Evolutionary conservation across 2,329 filamentous ascomycete species (phyloP).

Genomic region (Fusarium sulawesiense): DNA sequence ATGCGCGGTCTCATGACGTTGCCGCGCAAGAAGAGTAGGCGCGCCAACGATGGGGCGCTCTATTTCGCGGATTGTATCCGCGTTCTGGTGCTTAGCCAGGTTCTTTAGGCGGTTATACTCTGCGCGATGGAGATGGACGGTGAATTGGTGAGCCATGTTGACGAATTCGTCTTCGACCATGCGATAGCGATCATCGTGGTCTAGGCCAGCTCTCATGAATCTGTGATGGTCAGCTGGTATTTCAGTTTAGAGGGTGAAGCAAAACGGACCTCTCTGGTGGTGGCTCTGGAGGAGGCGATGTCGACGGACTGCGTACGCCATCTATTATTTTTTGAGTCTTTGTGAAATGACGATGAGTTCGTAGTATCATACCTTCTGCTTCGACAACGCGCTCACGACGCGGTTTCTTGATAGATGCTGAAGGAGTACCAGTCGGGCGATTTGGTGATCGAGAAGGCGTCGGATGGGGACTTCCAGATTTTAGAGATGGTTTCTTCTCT

Average conservation of each 20-base stretch:
- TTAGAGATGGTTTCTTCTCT: conserved; percentile 13
- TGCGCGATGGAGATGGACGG: conserved; percentile 78
- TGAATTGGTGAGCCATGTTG: conserved; percentile 74
- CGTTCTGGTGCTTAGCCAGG: conserved; percentile 65
- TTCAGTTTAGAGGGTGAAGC: not conserved
- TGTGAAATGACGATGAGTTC: not conserved
- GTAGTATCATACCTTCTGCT: conserved; percentile 40
- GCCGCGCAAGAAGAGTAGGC: conserved; percentile 44
- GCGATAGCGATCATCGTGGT: conserved; percentile 77
- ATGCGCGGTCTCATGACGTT: conserved; percentile 35
- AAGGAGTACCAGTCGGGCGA: conserved; percentile 4
- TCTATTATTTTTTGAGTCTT: conserved; percentile 22
- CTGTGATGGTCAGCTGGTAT: conserved; percentile 49
- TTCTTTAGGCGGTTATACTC: conserved; percentile 78
- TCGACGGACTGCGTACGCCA: conserved; percentile 56
- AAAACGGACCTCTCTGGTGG: conserved; percentile 57
- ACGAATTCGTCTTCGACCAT: conserved; percentile 89
- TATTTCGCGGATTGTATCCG: conserved; percentile 62
- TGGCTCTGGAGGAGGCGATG: conserved; percentile 64
- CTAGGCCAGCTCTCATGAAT: conserved; percentile 72
- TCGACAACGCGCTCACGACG: conserved; percentile 37
- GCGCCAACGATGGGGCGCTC: conserved; percentile 62
- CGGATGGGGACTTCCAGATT: conserved; percentile 16
- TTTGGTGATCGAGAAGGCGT: conserved; percentile 9
- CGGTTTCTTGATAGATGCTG: conserved; percentile 27